Conservation (phyloP, 345 rosid genomes). For the Zanthoxylum bungeanum region DNA sequence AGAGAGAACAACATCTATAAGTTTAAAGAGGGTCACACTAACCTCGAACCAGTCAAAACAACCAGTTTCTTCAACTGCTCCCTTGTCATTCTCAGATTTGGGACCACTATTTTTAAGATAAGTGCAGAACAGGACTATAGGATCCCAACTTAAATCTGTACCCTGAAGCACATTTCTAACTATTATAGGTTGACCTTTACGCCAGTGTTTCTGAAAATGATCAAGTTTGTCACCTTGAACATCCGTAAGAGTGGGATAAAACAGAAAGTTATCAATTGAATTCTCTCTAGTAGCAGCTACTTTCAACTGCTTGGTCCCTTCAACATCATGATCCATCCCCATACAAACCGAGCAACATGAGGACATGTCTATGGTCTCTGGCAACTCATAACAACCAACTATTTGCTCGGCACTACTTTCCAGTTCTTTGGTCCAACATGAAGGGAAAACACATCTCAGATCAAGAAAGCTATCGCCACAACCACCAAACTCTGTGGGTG, state of each 20-base stretch:
- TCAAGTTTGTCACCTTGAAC: conserved; percentile 65
- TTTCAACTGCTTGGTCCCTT: conserved; percentile 48
- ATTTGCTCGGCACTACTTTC: conserved; percentile 84
- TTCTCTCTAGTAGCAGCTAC: conserved; percentile 65
- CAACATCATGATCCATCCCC: conserved; percentile 40
- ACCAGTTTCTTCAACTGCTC: conserved; percentile 24
- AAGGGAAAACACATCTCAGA: conserved; percentile 50
- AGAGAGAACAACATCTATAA: background rate
- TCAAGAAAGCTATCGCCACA: conserved; percentile 52
- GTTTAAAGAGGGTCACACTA: conserved; percentile 19
- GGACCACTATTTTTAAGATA: conserved; percentile 59
- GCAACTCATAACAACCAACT: conserved; percentile 82
- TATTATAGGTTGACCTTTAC: conserved; percentile 87
- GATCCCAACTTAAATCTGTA: conserved; percentile 76
- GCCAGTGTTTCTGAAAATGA: conserved; percentile 95
- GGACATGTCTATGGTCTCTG: conserved; percentile 55
- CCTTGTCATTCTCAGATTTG: conserved; percentile 36
- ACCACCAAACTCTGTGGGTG: conserved; percentile 56
- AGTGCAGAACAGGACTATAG: conserved; percentile 75
- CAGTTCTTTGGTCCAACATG: conserved; percentile 60
- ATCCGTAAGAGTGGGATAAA: conserved; percentile 51
- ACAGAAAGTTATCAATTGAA: conserved; percentile 64
- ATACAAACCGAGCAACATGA: conserved; percentile 66
- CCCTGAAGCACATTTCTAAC: conserved; percentile 62
- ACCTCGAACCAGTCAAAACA: conserved; percentile 93